Evolutionary conservation across 2,329 filamentous ascomycete genomes (phyloP).

Genomic region (Cryphonectria japonica): DNA sequence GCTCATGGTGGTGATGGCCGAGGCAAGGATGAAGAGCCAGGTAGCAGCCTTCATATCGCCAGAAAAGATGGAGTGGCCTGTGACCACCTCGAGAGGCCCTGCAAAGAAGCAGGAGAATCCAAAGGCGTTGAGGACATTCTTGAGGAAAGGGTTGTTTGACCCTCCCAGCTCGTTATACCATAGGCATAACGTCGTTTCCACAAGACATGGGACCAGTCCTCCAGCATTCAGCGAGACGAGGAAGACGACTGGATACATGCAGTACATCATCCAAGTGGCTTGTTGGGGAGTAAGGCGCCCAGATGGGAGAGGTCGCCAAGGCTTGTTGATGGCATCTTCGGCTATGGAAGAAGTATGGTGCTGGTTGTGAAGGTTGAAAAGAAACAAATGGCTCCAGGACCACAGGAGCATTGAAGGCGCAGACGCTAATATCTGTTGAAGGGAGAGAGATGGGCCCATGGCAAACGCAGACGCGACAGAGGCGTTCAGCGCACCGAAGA

Average conservation of each 20-base stretch:
- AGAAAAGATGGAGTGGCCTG: neutral
- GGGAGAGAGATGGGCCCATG: neutral
- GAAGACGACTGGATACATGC: slow-evolving; percentile 9
- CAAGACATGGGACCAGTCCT: neutral
- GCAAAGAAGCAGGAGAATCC: slow-evolving; percentile 11
- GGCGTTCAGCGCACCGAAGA: slow-evolving; percentile 1
- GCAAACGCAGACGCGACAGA: slow-evolving; percentile 1
- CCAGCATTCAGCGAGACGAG: neutral
- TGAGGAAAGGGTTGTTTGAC: neutral
- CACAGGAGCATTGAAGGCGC: slow-evolving; percentile 3
- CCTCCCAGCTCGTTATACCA: neutral
- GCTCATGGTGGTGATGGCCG: neutral
- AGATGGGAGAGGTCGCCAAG: slow-evolving; percentile 21
- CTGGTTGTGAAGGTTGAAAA: slow-evolving; percentile 15
- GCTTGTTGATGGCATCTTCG: slow-evolving; percentile 22
- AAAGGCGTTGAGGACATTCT: slow-evolving; percentile 3
- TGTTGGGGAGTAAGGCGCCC: neutral
- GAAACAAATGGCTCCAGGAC: slow-evolving; percentile 6
- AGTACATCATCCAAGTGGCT: slow-evolving; percentile 11
- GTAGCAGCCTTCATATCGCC: neutral
- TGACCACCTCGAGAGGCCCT: slow-evolving; percentile 7
- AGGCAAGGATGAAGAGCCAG: slow-evolving; percentile 4
- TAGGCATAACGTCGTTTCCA: neutral
- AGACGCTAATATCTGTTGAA: neutral
- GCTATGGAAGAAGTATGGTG: neutral